Base-by-base conservation (phyloP, 2,329 filamentous ascomycete species). In the Epichloe typhina region DNA sequence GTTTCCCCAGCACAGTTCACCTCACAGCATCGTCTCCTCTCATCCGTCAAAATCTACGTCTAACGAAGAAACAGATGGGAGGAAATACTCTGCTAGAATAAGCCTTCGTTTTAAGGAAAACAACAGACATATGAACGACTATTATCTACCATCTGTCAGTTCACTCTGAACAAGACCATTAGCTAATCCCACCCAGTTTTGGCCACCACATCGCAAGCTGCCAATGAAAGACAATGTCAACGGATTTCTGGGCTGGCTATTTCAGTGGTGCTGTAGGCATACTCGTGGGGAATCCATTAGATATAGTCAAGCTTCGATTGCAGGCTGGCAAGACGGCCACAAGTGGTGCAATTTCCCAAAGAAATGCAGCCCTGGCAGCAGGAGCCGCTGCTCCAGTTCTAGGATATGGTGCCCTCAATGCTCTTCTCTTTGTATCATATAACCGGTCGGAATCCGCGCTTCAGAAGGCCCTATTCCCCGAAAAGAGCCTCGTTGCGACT, bases 201-300 rank as follows among this genome's bases (percentile, higher is more conserved):
- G 45, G 12, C 9, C 21, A n/a, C 21, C 11, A 9, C 45, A 46
- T 15, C 15, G 17, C 17, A 35, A 26, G 12, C 45, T 39, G 12
- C 15, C 12, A 7, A 17, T n/a, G 15, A 11, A 15, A 46, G 17
- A 52, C 33, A 47, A 91, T 93, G 86, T 87, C 86, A 47, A 80
- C 88, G 58, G 90, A 95, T 64, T 96, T 96, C 67, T 95, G 87
- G 86, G 87, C 90, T 52, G 89, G 90, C 61, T 96, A 95, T 67
- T 70, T 93, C 54, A 91, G 86, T 62, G 91, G 91, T 49, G 88
- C 86, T 52, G 75, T 84, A 46, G 87, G 88, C 44, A 96, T 96
- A 59, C 71, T 95, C 46, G 84, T 95, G 54, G 89, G 91, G 55
- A 95, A 95, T 60, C 88, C 89, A 3, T 73, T 96, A 4, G 85